Conservation (phyloP, 2,329 filamentous ascomycete genomes). For the Hypoxylon sp. region DNA sequence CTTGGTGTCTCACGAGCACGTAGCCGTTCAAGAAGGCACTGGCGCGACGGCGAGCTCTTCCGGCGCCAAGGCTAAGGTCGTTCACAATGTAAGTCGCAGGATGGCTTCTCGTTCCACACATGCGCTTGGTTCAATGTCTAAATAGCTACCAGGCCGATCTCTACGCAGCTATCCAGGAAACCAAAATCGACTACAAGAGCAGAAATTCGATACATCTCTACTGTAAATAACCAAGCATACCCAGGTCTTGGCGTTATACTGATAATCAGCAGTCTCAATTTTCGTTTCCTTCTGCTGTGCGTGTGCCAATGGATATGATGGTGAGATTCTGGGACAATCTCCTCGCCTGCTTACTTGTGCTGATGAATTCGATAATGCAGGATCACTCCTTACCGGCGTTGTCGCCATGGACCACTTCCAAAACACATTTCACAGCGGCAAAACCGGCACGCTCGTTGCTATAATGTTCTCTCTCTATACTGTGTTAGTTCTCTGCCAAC, state of each 20-base stretch:
- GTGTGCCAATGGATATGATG: conserved; percentile 65
- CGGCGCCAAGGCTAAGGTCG: conserved; percentile 59
- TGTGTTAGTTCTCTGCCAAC: conserved; percentile 56
- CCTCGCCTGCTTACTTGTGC: conserved; percentile 6
- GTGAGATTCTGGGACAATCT: conserved; percentile 36
- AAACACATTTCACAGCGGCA: conserved; percentile 57
- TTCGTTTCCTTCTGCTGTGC: conserved; percentile 63
- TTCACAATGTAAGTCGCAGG: conserved; percentile 58
- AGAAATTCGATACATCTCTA: conserved; percentile 60
- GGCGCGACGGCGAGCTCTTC: conserved; percentile 50
- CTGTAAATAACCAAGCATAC: conserved; percentile 46
- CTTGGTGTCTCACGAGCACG: conserved; percentile 40
- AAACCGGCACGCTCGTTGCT: conserved; percentile 58
- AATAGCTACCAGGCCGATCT: conserved; percentile 60
- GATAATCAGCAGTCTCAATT: conserved; percentile 56
- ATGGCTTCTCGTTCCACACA: background rate
- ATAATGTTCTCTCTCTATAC: conserved; percentile 64
- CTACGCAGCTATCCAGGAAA: conserved; percentile 63
- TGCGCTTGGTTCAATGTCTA: conserved; percentile 16
- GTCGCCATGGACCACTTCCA: conserved; percentile 63
- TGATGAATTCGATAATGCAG: conserved; percentile 40
- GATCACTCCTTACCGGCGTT: conserved; percentile 62
- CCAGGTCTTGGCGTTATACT: conserved; percentile 8
- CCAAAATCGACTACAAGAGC: conserved; percentile 61
- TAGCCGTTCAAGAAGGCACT: conserved; percentile 49